These are phyloP conservation scores for Trichoderma koningiopsis DNA, from an alignment of 2,329 filamentous ascomycete genomes.

Conservation along the genomic window DNA sequence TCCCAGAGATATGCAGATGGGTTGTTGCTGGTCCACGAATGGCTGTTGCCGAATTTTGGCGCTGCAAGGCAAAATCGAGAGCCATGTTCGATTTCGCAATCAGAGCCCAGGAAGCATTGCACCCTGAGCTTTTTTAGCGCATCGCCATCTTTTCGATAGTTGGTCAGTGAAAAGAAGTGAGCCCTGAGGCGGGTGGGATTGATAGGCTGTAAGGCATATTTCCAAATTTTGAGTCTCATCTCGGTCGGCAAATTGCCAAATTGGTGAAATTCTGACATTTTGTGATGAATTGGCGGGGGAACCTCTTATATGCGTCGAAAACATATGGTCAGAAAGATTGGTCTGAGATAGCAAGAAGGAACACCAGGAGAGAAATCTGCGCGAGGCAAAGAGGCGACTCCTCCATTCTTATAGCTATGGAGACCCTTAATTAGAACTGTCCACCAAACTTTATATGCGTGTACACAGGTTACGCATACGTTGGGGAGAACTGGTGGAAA, in stretches of 20 bases:
- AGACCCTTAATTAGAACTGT: not conserved
- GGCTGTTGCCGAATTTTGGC: not conserved
- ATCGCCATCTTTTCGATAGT: not conserved
- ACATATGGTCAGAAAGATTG: not conserved
- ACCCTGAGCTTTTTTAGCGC: not conserved
- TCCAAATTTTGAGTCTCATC: constrained; percentile 25
- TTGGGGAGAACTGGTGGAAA: not conserved
- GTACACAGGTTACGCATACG: not conserved
- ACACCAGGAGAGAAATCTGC: not conserved
- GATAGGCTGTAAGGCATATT: constrained; percentile 6
- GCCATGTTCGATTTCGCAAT: not conserved
- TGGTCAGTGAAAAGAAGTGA: constrained; percentile 18
- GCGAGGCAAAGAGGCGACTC: not conserved
- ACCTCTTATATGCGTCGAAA: not conserved
- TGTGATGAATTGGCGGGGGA: not conserved
- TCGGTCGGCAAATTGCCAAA: not conserved
- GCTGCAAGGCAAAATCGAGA: not conserved
- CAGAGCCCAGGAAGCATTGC: constrained; percentile 4
- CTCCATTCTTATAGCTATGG: not conserved
- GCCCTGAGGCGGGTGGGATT: not conserved
- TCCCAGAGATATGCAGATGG: constrained; percentile 20
- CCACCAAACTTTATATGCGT: not conserved
- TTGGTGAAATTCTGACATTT: constrained; percentile 12
- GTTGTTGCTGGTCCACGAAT: constrained; percentile 14
- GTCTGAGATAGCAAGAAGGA: not conserved